Conservation (phyloP, 208 protist species). For the Wallacemonas collosoma region DNA sequence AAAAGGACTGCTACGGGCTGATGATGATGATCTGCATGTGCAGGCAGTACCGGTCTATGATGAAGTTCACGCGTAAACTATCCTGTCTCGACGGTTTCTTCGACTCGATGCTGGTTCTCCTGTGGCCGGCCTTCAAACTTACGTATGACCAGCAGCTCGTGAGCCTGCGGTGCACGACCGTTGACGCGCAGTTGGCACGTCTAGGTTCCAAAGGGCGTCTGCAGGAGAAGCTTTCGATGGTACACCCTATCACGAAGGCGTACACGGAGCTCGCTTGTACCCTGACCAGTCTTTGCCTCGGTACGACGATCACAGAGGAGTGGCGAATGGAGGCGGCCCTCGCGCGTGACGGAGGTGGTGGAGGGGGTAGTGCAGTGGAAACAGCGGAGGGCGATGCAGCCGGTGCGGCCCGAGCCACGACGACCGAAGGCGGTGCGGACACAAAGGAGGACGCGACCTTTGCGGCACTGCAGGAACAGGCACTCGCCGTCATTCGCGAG, state of each 20-base stretch:
- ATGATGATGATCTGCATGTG: slow-evolving; percentile 77
- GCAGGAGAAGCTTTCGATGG: slow-evolving; percentile 32
- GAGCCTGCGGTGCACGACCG: slow-evolving; percentile 40
- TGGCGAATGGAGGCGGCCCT: background rate
- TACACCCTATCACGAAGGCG: slow-evolving; percentile 58
- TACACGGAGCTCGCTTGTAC: slow-evolving; percentile 44
- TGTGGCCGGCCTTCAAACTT: slow-evolving; percentile 82
- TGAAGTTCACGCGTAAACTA: slow-evolving; percentile 66
- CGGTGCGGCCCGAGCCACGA: background rate
- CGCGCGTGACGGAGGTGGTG: slow-evolving; percentile 25
- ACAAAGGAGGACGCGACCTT: background rate
- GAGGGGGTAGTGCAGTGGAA: background rate
- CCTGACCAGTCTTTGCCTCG: slow-evolving; percentile 38
- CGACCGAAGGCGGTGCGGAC: background rate
- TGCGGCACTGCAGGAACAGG: slow-evolving; percentile 33
- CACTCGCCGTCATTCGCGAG: slow-evolving; percentile 48
- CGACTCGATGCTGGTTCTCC: slow-evolving; percentile 66
- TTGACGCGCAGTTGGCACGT: background rate
- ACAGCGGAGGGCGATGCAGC: background rate
- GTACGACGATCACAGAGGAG: slow-evolving; percentile 24
- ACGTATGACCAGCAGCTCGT: slow-evolving; percentile 72
- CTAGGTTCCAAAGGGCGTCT: slow-evolving; percentile 22
- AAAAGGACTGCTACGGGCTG: slow-evolving; percentile 76
- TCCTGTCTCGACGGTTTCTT: slow-evolving; percentile 84
- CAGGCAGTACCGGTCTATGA: slow-evolving; percentile 76